Base-by-base conservation (phyloP, 768 basidiomycete species). In the Phylloporus sp. region DNA sequence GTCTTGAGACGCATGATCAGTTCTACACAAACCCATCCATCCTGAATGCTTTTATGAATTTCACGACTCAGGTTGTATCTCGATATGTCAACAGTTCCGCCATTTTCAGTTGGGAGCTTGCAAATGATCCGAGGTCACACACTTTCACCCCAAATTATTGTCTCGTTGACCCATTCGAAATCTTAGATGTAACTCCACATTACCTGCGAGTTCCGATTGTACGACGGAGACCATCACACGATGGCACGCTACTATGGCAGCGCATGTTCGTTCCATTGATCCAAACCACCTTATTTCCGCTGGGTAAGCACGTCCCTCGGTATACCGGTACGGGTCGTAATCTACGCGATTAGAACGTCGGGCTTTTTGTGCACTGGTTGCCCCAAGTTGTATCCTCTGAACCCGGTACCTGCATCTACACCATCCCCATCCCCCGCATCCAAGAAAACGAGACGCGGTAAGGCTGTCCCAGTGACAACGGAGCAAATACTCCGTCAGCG, bases 261-360 rank as follows among this genome's bases (percentile, higher is more conserved):
- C 67, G 22, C 73, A 76, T 52, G 71, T 86, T 45, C 68, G 65
- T 32, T 52, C 58, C 0, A 57, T 78, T 20, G 85, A 87, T 61
- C 76, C 77, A 8, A 85, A 86, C 57, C 86, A 88, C 64, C 69
- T 86, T 31, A 73, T 85, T 39, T 74, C 81, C 16, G 73, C 84
- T 23, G 85, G 85, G 81, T 85, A 62, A 55, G 77, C 59, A 36
- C 35, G 42, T 13, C 31, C 41, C 4, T 22, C 36, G 20, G 18
- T 13, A 43, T 10, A 32, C n/a, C n/a, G 29, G n/a, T 20, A 42
- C 15, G 34, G 43, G 29, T 45, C 13, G 27, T 55, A 20, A 45
- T 47, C 38, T 23, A 35, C 31, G 38, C n/a, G 73, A 73, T 39
- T 40, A 75, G 75, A 40, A 62, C 64, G 11, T 77, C 79, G 58